These are phyloP conservation scores for Paraconiothyrium sp. DNA, from an alignment of 2,329 filamentous ascomycete species.

Conservation along the genomic window DNA sequence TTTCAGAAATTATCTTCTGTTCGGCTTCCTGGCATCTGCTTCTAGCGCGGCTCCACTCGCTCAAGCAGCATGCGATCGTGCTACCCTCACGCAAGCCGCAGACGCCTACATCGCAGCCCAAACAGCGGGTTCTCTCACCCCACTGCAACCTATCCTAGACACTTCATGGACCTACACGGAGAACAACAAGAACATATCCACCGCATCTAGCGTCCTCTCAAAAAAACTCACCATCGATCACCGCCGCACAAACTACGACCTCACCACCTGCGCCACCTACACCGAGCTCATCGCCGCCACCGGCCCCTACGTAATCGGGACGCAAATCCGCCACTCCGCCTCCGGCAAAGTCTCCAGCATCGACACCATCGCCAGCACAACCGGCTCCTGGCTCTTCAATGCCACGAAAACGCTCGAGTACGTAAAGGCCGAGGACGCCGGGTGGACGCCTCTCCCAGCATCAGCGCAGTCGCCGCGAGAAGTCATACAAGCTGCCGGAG, in stretches of 20 bases:
- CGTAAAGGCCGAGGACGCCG: conserved; percentile 21
- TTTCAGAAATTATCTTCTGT: neutral
- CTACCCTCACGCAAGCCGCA: conserved; percentile 21
- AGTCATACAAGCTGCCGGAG: conserved; percentile 29
- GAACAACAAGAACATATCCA: conserved; percentile 28
- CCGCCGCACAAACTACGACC: conserved; percentile 33
- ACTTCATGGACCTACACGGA: conserved; percentile 27
- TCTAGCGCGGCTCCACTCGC: conserved; percentile 13
- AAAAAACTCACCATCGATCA: conserved; percentile 31
- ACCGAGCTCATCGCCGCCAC: conserved; percentile 28
- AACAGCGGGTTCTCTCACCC: conserved; percentile 22
- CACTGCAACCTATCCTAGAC: conserved; percentile 20
- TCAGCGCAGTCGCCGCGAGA: conserved; percentile 21
- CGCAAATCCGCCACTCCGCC: conserved; percentile 27
- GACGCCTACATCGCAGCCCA: conserved; percentile 31
- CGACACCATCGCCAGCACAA: conserved; percentile 29
- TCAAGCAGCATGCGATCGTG: conserved; percentile 19
- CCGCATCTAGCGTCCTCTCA: conserved; percentile 18
- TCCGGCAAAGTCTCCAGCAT: conserved; percentile 22
- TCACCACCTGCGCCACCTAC: conserved; percentile 33
- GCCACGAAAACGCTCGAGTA: conserved; percentile 33
- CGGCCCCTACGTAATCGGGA: conserved; percentile 29
- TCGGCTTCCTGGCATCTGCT: conserved; percentile 3
- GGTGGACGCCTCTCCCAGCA: conserved; percentile 26
- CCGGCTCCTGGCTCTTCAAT: conserved; percentile 33